Percentiles rank a stretch among this genome's conserved stretches.
Conservation (phyloP, 148 eudicot genomes). For the Cornus suecica region DNA sequence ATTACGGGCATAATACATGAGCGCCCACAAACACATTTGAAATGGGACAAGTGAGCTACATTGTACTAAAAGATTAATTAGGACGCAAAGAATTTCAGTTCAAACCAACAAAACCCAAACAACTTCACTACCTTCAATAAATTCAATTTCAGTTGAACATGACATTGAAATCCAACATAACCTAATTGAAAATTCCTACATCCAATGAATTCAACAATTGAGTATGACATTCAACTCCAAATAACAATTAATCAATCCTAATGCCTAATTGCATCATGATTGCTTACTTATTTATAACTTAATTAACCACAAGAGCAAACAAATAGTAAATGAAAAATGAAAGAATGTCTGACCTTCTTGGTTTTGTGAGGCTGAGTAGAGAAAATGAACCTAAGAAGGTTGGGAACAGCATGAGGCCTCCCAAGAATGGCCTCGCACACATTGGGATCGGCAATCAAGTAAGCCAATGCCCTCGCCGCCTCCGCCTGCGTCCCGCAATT, state of each 20-base stretch:
- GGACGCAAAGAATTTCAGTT: not conserved
- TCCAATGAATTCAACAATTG: not conserved
- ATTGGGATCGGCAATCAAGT: conserved; percentile 77
- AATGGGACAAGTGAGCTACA: not conserved
- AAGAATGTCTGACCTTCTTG: conserved; percentile 49
- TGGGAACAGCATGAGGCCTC: conserved; percentile 72
- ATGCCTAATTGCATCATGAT: not conserved
- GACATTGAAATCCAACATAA: too few species aligned
- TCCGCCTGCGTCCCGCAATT: conserved; percentile 69
- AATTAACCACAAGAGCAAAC: not conserved
- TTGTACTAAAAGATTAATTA: not conserved
- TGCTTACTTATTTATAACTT: not conserved
- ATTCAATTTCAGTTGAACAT: too few species aligned
- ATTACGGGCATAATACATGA: too few species aligned
- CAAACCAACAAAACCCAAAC: not conserved
- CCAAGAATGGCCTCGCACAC: conserved; percentile 63
- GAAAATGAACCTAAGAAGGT: conserved; percentile 68
- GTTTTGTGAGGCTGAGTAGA: conserved; percentile 71
- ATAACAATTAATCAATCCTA: not conserved
- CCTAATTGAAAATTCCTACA: not conserved
- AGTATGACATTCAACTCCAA: not conserved
- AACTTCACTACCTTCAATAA: too few species aligned
- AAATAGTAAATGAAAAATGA: not conserved
- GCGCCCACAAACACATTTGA: too few species aligned
- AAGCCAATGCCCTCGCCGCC: conserved; percentile 93